Evolutionary conservation across 306 rosid species (phyloP), one percentile per base, ranked within the genome.

Genomic region (Cicer chorassanicum): DNA sequence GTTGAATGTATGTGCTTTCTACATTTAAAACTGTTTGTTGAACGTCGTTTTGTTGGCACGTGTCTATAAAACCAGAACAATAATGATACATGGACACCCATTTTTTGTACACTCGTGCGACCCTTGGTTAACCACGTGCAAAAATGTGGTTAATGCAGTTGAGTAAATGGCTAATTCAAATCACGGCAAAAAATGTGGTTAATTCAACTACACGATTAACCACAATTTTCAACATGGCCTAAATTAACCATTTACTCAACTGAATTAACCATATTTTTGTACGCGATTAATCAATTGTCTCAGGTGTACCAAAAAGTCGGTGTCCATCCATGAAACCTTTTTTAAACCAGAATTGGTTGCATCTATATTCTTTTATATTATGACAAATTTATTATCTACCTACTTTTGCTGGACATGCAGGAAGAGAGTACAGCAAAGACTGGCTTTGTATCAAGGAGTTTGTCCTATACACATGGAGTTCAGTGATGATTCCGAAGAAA

Each of bases 401-500:
- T 54, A 11, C 21, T 56, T 75, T 84, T 84, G 24, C 74, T 80
- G 81, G 54, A 72, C 68, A 7, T 80, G 84, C 89, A 92, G 99
- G 66, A 90, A 94, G 90, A 84, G 92, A 76, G 89, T 88, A 70
- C 97, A 85, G 46, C 97, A 87, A 70, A 85, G 95, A 62, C 64
- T 94, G 84, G 93, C 99, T 78, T 78, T 87, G 75, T 94, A 94
- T 83, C 96, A 94, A 87, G 99, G 99, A 68, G 96, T 90, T 16
- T 90, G 96, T 66, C 97, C 99, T 12, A 73, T 92, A 72, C 82
- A 85, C 91, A 88, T 90, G 96, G 87, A 90, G 41, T 94, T 94
- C 78, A 84, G 87, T 2, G 93, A 90, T 4, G 97, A 94, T 77
- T 76, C 98, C 42, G 98, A 92, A 74, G 87, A 82, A 70, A 92